Evolutionary conservation across 129 eudicot species (phyloP), one percentile per base, ranked within the genome.

Genomic region (Tagetes erecta): DNA sequence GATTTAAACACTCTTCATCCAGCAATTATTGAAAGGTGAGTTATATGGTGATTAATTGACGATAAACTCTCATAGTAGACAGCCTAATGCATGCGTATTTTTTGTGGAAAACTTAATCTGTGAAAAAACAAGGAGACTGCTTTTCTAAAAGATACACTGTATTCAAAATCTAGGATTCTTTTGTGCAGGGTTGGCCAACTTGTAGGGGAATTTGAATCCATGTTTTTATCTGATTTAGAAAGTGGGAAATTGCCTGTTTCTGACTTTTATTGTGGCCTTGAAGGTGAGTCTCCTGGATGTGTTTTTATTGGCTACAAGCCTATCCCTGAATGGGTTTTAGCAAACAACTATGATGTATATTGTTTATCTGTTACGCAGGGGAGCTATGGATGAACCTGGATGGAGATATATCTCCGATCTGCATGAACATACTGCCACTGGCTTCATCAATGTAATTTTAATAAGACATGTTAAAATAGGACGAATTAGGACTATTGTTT

Each of bases 301-400:
- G 49, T 12, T 55, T 71, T 78, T 42, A 3, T 40, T 52, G 50
- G 11, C 50, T n/a, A 5, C 50, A 63, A 64, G 59, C 39, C 0
- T 13, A 12, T 50, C 40, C 71, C 56, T 8, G 0, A 67, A 49
- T 52, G 38, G 47, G 30, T 59, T 58, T 36, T 27, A 64, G 34
- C 31, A 52, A 71, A 64, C 52, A 58, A 59, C 41, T 71, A 20
- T 8, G 41, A 50, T 63, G 44, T 42, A 46, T 75, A 14, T 40
- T 38, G 5, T 40, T 59, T 58, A 67, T 4, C 9, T 55, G 67
- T 78, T 10, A 49, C 53, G 83, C 81, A 91, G 97, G 97, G 46
- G 91, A 91, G 79, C 79, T 86, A 70, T 91, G 97, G 97, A 91
- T 91, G 97, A 91, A 91, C 78, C 78, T 91, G 81, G 95, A 91